Conservation (phyloP, 768 basidiomycete species). For the Rhizopogon sp. region DNA sequence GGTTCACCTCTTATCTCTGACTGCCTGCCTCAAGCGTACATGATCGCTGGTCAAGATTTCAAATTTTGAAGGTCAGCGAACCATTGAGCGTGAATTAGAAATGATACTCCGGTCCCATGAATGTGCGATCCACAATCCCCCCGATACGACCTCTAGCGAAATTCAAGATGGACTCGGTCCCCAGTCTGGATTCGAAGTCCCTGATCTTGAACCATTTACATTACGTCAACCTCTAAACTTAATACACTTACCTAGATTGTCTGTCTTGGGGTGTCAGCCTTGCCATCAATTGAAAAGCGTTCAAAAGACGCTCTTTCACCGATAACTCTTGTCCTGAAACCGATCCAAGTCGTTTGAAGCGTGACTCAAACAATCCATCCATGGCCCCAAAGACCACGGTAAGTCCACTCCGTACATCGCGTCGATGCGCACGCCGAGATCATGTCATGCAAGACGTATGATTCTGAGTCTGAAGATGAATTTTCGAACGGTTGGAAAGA, state of each 20-base stretch:
- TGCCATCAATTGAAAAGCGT: neutral
- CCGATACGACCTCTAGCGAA: no score
- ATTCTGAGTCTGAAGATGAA: neutral
- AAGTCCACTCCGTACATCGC: neutral
- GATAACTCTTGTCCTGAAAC: neutral
- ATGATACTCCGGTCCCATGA: neutral
- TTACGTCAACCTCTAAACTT: neutral
- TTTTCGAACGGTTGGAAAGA: neutral
- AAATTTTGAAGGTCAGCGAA: neutral
- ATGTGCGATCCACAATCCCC: neutral
- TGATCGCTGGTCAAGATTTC: neutral
- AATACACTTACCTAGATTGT: neutral
- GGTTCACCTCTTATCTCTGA: constrained; percentile 10
- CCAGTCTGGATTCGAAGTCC: neutral
- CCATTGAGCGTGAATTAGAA: neutral
- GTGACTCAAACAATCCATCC: neutral
- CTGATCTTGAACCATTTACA: neutral
- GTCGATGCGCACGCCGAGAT: neutral
- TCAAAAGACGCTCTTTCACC: neutral
- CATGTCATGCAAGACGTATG: neutral
- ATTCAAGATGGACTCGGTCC: neutral
- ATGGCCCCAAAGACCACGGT: neutral
- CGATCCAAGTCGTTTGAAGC: neutral
- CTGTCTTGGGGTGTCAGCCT: neutral
- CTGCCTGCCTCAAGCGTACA: constrained; percentile 5